Evolutionary conservation across 345 rosid species (phyloP), one percentile per base, ranked within the genome.

Genomic region (Litchi chinensis): DNA sequence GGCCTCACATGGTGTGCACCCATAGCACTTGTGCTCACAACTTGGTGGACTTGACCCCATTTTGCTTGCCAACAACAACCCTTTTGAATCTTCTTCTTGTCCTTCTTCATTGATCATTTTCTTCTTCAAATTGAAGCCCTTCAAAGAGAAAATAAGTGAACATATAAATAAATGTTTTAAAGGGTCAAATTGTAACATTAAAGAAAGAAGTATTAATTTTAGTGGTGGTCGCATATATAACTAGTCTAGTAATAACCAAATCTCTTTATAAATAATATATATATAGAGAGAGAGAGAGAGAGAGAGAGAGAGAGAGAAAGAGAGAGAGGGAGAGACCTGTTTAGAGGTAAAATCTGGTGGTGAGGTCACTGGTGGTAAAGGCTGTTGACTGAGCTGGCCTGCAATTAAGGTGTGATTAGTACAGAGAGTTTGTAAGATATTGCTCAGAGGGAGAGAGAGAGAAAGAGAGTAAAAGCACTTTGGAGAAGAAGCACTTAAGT

Each of bases 41-140:
- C 83, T 93, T 70, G 95, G 96, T 24, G 97, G 96, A 65, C 88
- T 90, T 68, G 95, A 95, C 82, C 98, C 97, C 48, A 93, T 84
- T 79, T 69, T 87, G 79, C 81, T 85, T 26, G 13, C 76, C 68
- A 39, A 65, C 26, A 68, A 37, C 40, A 2, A 41, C 44, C 44
- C 44, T 41, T 41, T 41, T 41, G 37, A 32, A 32, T 8, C 9
- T 52, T 16, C 59, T 54, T 16, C 59, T 16, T 15, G 1, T 54
- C 0, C 59, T 54, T 5, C 56, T 50, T 50, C 56, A 50, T 54
- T 3, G n/a, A 54, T 54, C 59, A 60, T n/a, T 60, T 22, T 46
- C 26, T 32, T 52, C 62, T 70, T 8, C 68, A 40, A 59, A 0
- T 15, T 15, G 18, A 5, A 19, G 15, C 71, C 71, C 52, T 46